Base-by-base conservation (phyloP, 2,329 filamentous ascomycete genomes). In the Teratosphaeriaceae sp. region DNA sequence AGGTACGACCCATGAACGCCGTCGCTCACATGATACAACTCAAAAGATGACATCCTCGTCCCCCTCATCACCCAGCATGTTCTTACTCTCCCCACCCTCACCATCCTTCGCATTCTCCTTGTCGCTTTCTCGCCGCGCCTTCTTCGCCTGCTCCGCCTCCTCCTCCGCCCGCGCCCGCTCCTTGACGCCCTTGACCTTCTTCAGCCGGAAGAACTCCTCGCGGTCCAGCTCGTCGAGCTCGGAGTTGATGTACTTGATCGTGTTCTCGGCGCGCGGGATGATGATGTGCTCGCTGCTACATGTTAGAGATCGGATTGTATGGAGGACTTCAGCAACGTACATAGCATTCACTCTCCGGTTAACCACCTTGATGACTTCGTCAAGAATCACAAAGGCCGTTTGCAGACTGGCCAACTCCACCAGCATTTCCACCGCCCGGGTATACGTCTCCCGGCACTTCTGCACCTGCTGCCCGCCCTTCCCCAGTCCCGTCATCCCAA, bases 181-280 rank as follows among this genome's bases (percentile, higher is more conserved):
- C 61, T 81, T 83, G 64, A 82, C 85, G 21, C 79, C 80, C 60
- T 84, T 84, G 62, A 92, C 76, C 74, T 98, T 98, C 71, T 98
- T 98, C 62, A 98, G 69, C 53, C 92, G 78, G 69, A 96, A 98
- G 66, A 98, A 98, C 64, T 98, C 92, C 65, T 97, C 92, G 73
- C 92, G 80, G 68, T 97, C 94, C 39, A 98, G 75, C 69, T 98
- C 92, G 62, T 98, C 92, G 13, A 98, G 78, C 65, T 98, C 92
- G 1, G 90, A 95, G 70, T 97, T 97, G 75, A 97, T 97, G 62
- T 97, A 98, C 70, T 95, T 96, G 73, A 98, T 98, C n/a, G 92
- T 98, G 61, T 97, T 98, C 65, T 98, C 92, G 12, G 92, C 98
- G 53, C 92, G 79, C 11, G 92, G 92, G 58, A 98, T 98, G 56